Conservation (phyloP, 768 basidiomycete genomes). For the Strobilomyces dryophilus region DNA sequence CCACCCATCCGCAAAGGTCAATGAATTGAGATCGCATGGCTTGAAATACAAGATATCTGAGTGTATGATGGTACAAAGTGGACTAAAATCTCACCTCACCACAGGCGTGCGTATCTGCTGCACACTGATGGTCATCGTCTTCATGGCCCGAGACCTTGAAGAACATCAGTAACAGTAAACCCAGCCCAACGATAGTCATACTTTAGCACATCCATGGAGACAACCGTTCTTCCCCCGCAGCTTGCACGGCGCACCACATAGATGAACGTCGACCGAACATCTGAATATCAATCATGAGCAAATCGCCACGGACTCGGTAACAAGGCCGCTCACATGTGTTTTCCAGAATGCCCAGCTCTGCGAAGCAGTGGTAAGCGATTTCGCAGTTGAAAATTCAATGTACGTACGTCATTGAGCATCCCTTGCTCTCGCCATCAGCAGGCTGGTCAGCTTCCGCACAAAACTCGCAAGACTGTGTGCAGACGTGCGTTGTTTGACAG, state of each 20-base stretch:
- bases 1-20: slow-evolving; percentile 24
- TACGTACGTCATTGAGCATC: slow-evolving; percentile 47
- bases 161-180: background rate
- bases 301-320: background rate
- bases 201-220: slow-evolving; percentile 49
- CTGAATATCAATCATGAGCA: slow-evolving; percentile 26
- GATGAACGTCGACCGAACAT: slow-evolving; percentile 47
- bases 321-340: slow-evolving; percentile 45
- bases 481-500: slow-evolving; percentile 48
- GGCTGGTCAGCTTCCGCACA: slow-evolving; percentile 23
- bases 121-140: slow-evolving; percentile 51
- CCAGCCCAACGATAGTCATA: slow-evolving; percentile 12
- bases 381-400: background rate
- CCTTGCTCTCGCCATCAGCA: slow-evolving; percentile 9
- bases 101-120: slow-evolving; percentile 49
- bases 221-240: slow-evolving; percentile 48
- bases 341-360: slow-evolving; percentile 55
- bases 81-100: slow-evolving; percentile 39
- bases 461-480: slow-evolving; percentile 42
- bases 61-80: accelerated
- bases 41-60: slow-evolving; percentile 14
- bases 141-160: slow-evolving; percentile 42
- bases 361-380: background rate
- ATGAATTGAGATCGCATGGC: slow-evolving; percentile 41
- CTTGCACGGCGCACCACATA: slow-evolving; percentile 51